Percentiles rank a stretch among this genome's conserved stretches.
Conservation (phyloP, 129 eudicot species). For the Silybum marianum region DNA sequence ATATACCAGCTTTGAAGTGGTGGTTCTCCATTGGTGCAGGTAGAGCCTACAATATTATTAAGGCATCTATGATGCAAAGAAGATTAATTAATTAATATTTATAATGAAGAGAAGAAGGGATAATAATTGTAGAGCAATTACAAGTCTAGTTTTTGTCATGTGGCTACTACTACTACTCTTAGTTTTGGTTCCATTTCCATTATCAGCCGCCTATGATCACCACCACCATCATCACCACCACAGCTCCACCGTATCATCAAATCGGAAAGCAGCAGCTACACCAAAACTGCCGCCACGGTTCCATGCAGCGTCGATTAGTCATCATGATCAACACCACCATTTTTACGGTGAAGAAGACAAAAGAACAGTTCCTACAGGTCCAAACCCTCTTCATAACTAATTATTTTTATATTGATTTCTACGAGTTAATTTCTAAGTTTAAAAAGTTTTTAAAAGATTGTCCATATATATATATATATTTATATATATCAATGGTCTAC, state of each 20-base stretch:
- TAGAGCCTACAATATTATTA: too few relatives aligned
- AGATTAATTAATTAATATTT: too few relatives aligned
- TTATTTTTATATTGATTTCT: too few relatives aligned
- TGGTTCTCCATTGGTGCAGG: too few relatives aligned
- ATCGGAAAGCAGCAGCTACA: not conserved
- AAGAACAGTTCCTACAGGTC: constrained; percentile 69
- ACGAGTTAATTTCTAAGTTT: too few relatives aligned
- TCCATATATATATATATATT: too few relatives aligned
- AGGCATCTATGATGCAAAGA: too few relatives aligned
- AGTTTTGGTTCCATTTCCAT: not conserved
- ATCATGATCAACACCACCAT: not conserved
- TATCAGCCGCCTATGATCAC: not conserved
- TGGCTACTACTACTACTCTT: not conserved
- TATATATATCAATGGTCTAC: not conserved
- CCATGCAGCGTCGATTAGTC: not conserved
- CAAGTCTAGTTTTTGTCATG: not conserved
- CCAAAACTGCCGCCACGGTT: not conserved
- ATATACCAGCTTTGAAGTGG: too few relatives aligned
- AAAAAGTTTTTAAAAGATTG: too few relatives aligned
- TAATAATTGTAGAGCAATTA: not conserved
- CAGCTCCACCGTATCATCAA: not conserved
- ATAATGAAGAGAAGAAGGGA: not conserved
- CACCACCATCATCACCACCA: not conserved
- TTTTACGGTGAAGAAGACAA: constrained; percentile 49
- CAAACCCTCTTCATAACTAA: constrained; percentile 90